Evolutionary conservation across 805 yeast species (phyloP), one percentile per base, ranked within the genome.

Genomic region (Jamesozyma hellenica): DNA sequence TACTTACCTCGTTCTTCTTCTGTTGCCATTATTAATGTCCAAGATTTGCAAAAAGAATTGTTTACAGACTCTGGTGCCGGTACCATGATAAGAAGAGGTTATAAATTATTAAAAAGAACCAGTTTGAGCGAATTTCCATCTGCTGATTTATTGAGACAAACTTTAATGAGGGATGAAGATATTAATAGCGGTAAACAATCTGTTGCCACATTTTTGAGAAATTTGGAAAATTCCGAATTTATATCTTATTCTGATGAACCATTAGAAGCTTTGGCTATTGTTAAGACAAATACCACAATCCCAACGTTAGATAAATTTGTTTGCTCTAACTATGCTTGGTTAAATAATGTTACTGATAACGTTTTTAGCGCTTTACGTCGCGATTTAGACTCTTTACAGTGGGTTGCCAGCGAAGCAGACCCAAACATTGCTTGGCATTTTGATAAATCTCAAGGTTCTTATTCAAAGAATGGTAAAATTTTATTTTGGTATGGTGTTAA

Each of bases 21-120:
- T 4, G 99, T 92, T 36, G 98, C 99, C 33, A 92, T 92, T 60
- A 92, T 92, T 53, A 84, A 90, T 50, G 96, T 92, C 34, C 76
- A 84, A 53, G 96, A 92, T 60, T 73, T 92, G 56, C 97, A 92
- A 67, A 92, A 90, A 62, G 99, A 92, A 65, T 75, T 92, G 56
- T 92, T 92, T 67, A 92, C 99, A 31, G 98, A 92, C 63, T 82
- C 95, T 14, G 99, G 99, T 64, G 99, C 98, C 25, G 99, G 99
- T 58, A 92, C 99, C 34, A 72, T 92, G 68, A 87, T 92, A 54
- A 82, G 98, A 74, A 79, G 98, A 64, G 99, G 99, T 46, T 85
- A 90, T 68, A 86, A 85, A 66, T 72, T 92, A 49, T 61, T 81
- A 42, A 79, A 77, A 54, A 77, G 86, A 60, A 72, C 75, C 53